These are phyloP conservation scores for Tillandsia leiboldiana DNA, from an alignment of 176 grass and related monocot species.

Conservation along the genomic window DNA sequence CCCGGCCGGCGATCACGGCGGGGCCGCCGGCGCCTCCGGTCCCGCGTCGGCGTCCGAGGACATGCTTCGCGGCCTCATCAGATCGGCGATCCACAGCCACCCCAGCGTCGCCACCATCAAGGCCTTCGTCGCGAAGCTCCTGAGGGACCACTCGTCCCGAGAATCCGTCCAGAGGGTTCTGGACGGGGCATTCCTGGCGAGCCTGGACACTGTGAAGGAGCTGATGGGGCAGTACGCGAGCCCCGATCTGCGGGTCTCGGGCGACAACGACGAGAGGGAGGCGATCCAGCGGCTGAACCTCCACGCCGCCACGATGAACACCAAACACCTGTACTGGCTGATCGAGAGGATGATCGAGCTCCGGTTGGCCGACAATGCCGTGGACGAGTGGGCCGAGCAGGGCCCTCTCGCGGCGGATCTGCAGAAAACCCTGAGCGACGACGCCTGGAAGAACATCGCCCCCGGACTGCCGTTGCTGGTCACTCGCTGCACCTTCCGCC, in stretches of 20 bases:
- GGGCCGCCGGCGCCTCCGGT: not conserved
- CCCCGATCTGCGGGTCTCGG: conserved; percentile 53
- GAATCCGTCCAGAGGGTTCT: conserved; percentile 59
- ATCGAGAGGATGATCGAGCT: conserved; percentile 92
- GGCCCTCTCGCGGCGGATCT: conserved; percentile 46
- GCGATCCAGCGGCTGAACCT: conserved; percentile 73
- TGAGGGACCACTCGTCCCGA: conserved; percentile 57
- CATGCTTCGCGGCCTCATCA: conserved; percentile 63
- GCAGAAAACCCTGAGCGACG: conserved; percentile 68
- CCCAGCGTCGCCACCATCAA: conserved; percentile 51
- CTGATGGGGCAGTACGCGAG: conserved; percentile 81
- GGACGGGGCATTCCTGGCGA: conserved; percentile 42
- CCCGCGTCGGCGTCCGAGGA: conserved; percentile 24
- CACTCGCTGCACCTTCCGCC: conserved; percentile 51
- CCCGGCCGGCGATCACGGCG: not conserved
- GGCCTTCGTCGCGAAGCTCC: conserved; percentile 76
- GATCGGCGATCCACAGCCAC: conserved; percentile 59
- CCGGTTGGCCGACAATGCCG: conserved; percentile 42
- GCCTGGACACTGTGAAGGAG: conserved; percentile 67
- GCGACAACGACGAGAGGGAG: conserved; percentile 72
- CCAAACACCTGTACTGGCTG: conserved; percentile 70
- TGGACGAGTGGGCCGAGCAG: conserved; percentile 73
- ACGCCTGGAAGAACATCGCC: conserved; percentile 81
- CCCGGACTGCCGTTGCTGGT: conserved; percentile 64
- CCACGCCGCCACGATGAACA: conserved; percentile 50